Base-by-base conservation (phyloP, 352 stramenopile species). In the Saprolegnia parasitica region DNA sequence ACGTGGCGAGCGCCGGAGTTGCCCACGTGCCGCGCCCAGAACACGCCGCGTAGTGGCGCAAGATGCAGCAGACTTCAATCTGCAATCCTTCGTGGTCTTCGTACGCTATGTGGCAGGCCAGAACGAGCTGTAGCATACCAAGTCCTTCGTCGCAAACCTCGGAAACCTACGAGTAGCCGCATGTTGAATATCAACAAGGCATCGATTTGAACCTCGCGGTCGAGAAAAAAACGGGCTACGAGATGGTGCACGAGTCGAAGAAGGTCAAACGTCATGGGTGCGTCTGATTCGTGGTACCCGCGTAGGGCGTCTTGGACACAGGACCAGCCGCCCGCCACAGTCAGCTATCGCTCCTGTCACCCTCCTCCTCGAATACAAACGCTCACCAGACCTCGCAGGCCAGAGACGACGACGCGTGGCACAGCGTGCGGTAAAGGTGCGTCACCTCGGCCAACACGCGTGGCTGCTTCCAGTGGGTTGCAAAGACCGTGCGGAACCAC, bases 21-120 rank as follows among this genome's bases (percentile, higher is more conserved):
- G 46, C n/a, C n/a, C 16, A 24, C 16, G 46, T 52, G 42, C 10
- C 18, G 3, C 13, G 42, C 42, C 3, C 18, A 2, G 42, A n/a
- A 49, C 11, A 49, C 13, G 11, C 8, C 18, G 54, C 50, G 11
- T 54, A 60, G 35, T 60, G 47, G 16, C 50, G n/a, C 32, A 70
- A 1, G 63, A 70, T 70, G 40, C 63, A 70, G 35, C 46, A 60
- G 4, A 70, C 21, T 61, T 70, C 63, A 42, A 70, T 62, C 18
- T 70, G 63, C 4, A 70, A 4, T 4, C n/a, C 10, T 10, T 13
- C 26, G 29, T 70, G 63, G n/a, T 29, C 39, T n/a, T 37, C 35
- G 50, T 62, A 70, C 5, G 3, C 32, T 0, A 4, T 18, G 18
- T 70, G 63, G 47, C 63, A 70, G 18, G 6, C 35, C 8, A 70